Base-by-base conservation (phyloP, 768 basidiomycete species). In the Tulasnella sp. region DNA sequence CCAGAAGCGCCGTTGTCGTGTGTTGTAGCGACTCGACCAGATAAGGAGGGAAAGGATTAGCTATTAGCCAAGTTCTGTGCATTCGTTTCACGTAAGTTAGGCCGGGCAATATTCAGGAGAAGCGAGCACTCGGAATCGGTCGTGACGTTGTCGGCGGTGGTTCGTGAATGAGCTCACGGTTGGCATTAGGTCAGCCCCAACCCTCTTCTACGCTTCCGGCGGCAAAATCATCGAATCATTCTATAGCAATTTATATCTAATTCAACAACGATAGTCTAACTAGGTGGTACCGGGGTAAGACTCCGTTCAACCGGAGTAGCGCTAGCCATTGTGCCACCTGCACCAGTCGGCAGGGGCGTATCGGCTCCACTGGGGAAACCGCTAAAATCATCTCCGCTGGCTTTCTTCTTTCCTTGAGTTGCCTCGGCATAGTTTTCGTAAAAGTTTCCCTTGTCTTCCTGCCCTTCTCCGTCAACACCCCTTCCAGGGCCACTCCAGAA, bases 401-500 rank as follows among this genome's bases (percentile, higher is more conserved):
- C 31, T 34, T 64, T 64, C 29, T 70, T 70, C 69, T 70, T 70
- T 70, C 69, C 69, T 42, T 70, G 37, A 11, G 69, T 70, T 15
- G 69, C 69, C 34, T 70, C 69, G 19, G 69, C 69, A 45, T 93
- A 94, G 80, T 94, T 94, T 86, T 94, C 93, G 79, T 94, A 94
- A 81, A 94, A 94, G 80, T 93, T 93, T 77, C 87, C 88, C 17
- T 71, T 3, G 9, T n/a, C 69, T 39, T 39, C 69, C 80, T 87
- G 90, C 79, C 93, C 91, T 80, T 86, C 86, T 40, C 76, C 76
- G 31, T 69, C 78, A n/a, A 67, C 69, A 8, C 83, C 84, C 71
- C 92, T 84, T 5, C 93, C 93, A 3, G 93, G 93, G 0, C 93
- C 93, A 79, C 93, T 93, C 93, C 93, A 95, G 83, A 95, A 95